Evolutionary conservation across 2,329 filamentous ascomycete genomes (phyloP), one percentile per base, ranked within the genome.

Genomic region (Volutella citrinella): DNA sequence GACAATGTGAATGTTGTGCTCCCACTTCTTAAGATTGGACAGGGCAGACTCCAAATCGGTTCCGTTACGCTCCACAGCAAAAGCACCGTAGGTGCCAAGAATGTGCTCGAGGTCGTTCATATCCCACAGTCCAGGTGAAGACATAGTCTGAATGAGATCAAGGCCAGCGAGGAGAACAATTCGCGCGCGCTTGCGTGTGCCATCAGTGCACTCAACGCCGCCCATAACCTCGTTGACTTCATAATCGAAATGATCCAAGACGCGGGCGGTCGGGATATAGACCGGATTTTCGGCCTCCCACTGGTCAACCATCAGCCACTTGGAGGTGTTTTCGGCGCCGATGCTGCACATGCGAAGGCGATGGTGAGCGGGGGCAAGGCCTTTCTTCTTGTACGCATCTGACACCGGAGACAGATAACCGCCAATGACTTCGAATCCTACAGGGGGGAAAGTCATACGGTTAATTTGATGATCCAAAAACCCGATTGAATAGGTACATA

Each of bases 31-130:
- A 28, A 95, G 69, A 27, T 79, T 83, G n/a, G 84, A 81, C 27
- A 95, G 72, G 3, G 90, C 89, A 55, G 94, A 86, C 43, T 95
- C 86, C 30, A 94, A 84, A 54, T 95, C 87, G 15, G 88, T 95
- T 26, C 89, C 90, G 24, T 81, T 82, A 40, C 91, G 80, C 70
- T 96, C 86, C n/a, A 94, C 76, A 40, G 91, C 85, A 58, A 94
- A 89, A 19, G 84, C 81, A 26, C 87, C 87, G 55, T 85, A 95
- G 56, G 83, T 77, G 29, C 86, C 81, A 14, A 96, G 70, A 40
- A 96, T 96, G 51, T 94, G 86, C 51, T 93, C 84, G 35, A 96
- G 69, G 73, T 96, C 91, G 43, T 82, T 76, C 28, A 80, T 73
- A 31, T 83, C 85, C 91, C 91, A 97, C 3, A 96, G 79, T 4